A percentile compares a stretch with the other conserved stretches of the same genome.
Conservation (phyloP, 169 alveolate genomes). For the Eimeria falciformis region DNA sequence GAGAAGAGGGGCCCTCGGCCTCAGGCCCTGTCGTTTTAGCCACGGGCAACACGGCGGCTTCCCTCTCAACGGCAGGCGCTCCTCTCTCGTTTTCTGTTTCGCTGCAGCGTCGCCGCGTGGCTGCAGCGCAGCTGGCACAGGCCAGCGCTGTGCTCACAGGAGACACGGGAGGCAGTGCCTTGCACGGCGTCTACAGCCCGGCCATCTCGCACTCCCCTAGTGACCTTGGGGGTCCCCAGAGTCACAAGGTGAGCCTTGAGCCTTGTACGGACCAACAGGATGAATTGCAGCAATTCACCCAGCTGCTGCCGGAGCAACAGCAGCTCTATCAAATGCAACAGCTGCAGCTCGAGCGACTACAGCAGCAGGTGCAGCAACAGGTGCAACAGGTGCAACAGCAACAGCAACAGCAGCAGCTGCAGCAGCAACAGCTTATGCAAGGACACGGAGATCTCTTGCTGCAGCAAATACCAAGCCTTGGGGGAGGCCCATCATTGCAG, state of each 20-base stretch:
- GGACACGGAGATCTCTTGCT: background rate
- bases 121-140: background rate
- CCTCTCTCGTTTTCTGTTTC: background rate
- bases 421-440: background rate
- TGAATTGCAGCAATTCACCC: background rate
- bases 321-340: background rate
- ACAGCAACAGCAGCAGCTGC: constrained; percentile 30
- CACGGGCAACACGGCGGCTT: background rate
- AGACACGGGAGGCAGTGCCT: constrained; percentile 11
- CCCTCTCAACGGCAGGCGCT: background rate
- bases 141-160: background rate
- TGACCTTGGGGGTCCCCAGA: background rate
- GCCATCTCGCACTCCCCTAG: background rate
- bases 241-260: too few species aligned
- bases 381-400: too few species aligned
- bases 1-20: background rate
- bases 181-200: background rate
- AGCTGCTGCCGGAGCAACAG: constrained; percentile 5
- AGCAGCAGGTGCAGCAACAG: background rate
- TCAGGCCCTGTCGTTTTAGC: background rate
- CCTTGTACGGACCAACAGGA: background rate
- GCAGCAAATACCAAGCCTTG: background rate
- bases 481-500: background rate
- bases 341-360: too few species aligned
- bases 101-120: background rate